Evolutionary conservation across 805 yeast genomes (phyloP), one percentile per base, ranked within the genome.

Genomic region (Barnettozyma pratensis): DNA sequence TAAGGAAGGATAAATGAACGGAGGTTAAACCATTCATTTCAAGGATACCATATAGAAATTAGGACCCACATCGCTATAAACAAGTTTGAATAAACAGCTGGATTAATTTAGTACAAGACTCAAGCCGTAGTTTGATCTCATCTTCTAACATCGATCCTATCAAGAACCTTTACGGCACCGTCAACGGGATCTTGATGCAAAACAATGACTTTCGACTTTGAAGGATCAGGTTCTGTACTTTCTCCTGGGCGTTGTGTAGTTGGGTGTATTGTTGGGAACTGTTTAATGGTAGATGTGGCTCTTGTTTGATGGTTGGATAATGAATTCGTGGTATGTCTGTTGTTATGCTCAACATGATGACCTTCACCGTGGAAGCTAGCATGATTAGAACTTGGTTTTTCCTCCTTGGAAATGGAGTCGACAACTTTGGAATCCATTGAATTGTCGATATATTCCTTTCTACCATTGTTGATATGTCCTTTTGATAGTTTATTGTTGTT

Each of bases 391-490:
- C n/a, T 37, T 34, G 7, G 14, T 11, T 11, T 28, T 27, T 29
- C 14, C 41, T 41, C 26, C 26, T 44, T 50, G 1, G 40, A 39
- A 14, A 54, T 56, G 5, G 54, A 39, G 9, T 52, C 55, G 4
- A 54, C 49, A 31, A 56, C 59, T 41, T 45, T 54, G 10, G 52
- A 37, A 38, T 56, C 59, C 36, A 56, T 42, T 2, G 45, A 42
- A 4, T 45, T 41, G n/a, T 55, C 57, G 37, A 54, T 54, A 11
- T 31, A n/a, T 40, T 46, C 45, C 9, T 34, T 29, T 10, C 37
- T 12, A 3, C 48, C 51, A 37, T 44, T 35, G 8, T 48, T 48
- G 25, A 40, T 14, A 1, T 8, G 39, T 3, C 19, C 19, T 19
- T 19, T 19, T 19, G 19, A 19, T 19, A 19, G 19, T 19, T 19